Percentiles rank a stretch among this genome's conserved stretches.
Evolutionary conservation across 306 rosid genomes (phyloP).

Genomic region (Aeschynomene evenia): DNA sequence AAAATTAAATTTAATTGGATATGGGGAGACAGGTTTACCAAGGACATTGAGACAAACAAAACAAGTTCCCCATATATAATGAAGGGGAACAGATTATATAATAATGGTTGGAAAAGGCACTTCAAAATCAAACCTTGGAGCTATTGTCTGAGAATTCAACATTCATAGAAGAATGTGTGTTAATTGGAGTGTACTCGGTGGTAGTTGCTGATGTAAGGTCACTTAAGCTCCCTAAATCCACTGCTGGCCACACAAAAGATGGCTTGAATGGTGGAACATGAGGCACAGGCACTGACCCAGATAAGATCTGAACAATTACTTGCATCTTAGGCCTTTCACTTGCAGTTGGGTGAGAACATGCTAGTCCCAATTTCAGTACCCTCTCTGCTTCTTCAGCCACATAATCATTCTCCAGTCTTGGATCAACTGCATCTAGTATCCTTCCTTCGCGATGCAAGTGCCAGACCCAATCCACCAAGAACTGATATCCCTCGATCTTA

Average conservation of each 20-base stretch:
- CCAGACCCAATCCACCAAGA: slow-evolving; percentile 81
- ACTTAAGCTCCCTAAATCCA: slow-evolving; percentile 33
- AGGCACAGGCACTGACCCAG: slow-evolving; percentile 59
- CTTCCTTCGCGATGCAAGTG: slow-evolving; percentile 54
- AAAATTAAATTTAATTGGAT: not conserved
- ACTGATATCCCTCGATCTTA: slow-evolving; percentile 44
- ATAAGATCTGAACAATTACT: slow-evolving; percentile 55
- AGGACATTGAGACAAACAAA: not conserved
- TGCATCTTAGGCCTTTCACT: slow-evolving; percentile 65
- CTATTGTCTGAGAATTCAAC: slow-evolving; percentile 20
- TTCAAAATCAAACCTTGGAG: slow-evolving; percentile 27
- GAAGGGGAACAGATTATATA: not conserved
- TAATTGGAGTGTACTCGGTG: slow-evolving; percentile 22
- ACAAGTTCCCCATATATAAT: not conserved
- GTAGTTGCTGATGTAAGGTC: slow-evolving; percentile 20
- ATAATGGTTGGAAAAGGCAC: not conserved
- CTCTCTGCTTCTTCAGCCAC: slow-evolving; percentile 60
- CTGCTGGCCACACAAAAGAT: slow-evolving; percentile 72
- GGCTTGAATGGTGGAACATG: slow-evolving; percentile 63
- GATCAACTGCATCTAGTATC: slow-evolving; percentile 53
- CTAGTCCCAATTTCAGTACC: slow-evolving; percentile 57
- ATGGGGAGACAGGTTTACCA: not conserved
- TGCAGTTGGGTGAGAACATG: slow-evolving; percentile 70
- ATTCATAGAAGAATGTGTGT: slow-evolving; percentile 25
- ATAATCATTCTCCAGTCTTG: slow-evolving; percentile 44